These are phyloP conservation scores for Zostera marina DNA, from an alignment of 116 monocot species.

Conservation along the genomic window DNA sequence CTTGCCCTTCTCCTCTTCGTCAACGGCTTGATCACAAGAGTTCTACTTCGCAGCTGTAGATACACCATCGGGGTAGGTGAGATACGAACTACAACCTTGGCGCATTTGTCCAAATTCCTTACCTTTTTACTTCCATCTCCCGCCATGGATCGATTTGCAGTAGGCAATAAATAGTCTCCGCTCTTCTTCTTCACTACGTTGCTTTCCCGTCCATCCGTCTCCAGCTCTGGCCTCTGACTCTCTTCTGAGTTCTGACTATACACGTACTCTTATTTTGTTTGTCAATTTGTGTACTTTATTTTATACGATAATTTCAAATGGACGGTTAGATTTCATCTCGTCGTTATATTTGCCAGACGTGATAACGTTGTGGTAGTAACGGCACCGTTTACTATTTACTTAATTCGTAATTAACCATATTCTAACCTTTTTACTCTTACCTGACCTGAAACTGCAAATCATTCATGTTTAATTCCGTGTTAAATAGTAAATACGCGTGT, in stretches of 20 bases:
- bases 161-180: no score
- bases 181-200: not conserved
- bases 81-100: not conserved
- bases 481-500: not conserved
- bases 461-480: not conserved
- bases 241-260: no score
- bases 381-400: not conserved
- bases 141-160: no score
- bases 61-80: not conserved
- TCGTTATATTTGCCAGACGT: not conserved
- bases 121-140: not conserved
- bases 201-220: slow-evolving; percentile 3
- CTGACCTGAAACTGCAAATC: no score
- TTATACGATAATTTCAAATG: not conserved
- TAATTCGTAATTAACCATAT: not conserved
- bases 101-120: not conserved
- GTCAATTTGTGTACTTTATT: not conserved
- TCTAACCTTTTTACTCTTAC: not conserved
- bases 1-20: not conserved
- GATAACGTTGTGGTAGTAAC: not conserved
- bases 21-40: not conserved
- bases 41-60: not conserved
- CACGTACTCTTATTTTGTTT: not conserved
- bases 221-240: no score
- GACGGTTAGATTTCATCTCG: not conserved